These are phyloP conservation scores for Cercospora sesami DNA, from an alignment of 2,329 filamentous ascomycete species.

Conservation along the genomic window DNA sequence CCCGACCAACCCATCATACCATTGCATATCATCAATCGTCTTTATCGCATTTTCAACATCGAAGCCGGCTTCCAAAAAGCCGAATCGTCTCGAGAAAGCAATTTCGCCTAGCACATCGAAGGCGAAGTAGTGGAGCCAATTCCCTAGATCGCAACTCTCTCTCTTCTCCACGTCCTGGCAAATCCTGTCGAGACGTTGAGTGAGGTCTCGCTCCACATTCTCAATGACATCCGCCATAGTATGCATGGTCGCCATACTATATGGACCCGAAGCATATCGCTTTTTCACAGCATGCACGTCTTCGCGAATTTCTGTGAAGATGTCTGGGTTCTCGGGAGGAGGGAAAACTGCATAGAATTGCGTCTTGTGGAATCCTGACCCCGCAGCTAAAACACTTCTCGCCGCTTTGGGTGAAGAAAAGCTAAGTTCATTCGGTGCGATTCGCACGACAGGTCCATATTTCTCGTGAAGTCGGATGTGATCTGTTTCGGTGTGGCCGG, in stretches of 20 bases:
- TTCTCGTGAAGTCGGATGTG: conserved; percentile 31
- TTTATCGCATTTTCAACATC: conserved; percentile 56
- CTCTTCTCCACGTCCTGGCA: conserved; percentile 30
- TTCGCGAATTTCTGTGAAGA: conserved; percentile 59
- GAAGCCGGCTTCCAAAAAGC: conserved; percentile 52
- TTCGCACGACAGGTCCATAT: conserved; percentile 36
- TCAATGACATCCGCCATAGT: conserved; percentile 55
- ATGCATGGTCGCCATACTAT: conserved; percentile 57
- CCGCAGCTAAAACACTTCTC: conserved; percentile 36
- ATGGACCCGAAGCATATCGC: conserved; percentile 45
- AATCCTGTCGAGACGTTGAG: conserved; percentile 47
- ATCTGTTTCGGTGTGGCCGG: conserved; percentile 33
- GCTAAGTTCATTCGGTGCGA: conserved; percentile 36
- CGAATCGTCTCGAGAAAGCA: conserved; percentile 49
- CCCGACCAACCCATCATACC: conserved; percentile 56
- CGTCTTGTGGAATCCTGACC: conserved; percentile 37
- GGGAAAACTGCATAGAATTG: conserved; percentile 51
- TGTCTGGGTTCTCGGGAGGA: conserved; percentile 58
- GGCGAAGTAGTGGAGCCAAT: conserved; percentile 41
- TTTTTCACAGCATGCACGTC: conserved; percentile 59
- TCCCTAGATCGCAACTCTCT: conserved; percentile 50
- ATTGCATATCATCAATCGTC: conserved; percentile 55
- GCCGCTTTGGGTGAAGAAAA: conserved; percentile 36
- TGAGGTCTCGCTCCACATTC: conserved; percentile 52
- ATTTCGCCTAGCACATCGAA: conserved; percentile 43